Base-by-base conservation (phyloP, 768 basidiomycete species). In the Pleurotus djamor region DNA sequence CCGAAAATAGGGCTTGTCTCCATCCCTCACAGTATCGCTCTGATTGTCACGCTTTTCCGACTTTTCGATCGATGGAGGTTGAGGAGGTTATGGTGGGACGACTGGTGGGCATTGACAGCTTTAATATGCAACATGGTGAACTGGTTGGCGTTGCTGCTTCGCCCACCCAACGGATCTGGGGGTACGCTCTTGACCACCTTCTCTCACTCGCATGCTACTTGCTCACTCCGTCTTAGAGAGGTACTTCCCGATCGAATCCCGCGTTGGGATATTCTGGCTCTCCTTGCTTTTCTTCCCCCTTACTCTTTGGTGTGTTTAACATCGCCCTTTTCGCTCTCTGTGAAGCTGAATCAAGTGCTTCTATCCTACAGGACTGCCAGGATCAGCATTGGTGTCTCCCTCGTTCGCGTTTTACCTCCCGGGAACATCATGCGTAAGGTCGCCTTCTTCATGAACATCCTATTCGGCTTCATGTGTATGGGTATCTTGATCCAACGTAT, bases 21-120 rank as follows among this genome's bases (percentile, higher is more conserved):
- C 10, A 50, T 50, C 34, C 49, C 49, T 9, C 49, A 50, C 17
- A 35, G 17, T 21, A 12, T 50, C 28, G 49, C 49, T 17, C 6
- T 69, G n/a, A 16, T 64, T 10, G 52, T 61, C 5, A 70, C 66
- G 10, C n/a, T 65, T 21, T 60, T 66, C 36, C 66, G 70, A 16
- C 61, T 71, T 16, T 43, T 17, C 9, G 63, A 70, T 48, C 66
- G 70, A 21, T 54, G 48, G 45, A 64, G 61, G 21, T 66, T 60
- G 9, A 47, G 48, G 35, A 63, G 66, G 28, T 60, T 71, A 6
- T 70, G 70, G 70, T 71, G 70, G 70, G 70, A 71, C 49, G 70
- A 71, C 57, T 64, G 61, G 43, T 68, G 66, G 61, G 70, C 70
- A 17, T 66, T 66, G 5, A 32, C 61, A 5, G 67, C 70, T 5